Evolutionary conservation across 1,284 basidiomycete species (phyloP).

Genomic region (Exsudoporus floridanus): DNA sequence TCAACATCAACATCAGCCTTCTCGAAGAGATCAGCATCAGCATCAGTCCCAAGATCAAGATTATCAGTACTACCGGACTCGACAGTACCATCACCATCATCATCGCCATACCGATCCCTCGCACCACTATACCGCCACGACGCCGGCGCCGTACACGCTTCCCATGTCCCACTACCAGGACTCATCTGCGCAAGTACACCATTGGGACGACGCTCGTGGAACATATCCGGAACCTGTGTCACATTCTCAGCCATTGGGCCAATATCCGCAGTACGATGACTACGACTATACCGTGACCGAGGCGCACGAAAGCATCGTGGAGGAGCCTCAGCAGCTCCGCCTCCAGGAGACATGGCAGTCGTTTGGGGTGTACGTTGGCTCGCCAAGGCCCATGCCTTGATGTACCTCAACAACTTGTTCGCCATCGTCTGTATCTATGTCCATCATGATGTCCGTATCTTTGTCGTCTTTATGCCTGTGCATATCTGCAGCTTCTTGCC

Average conservation of each 20-base stretch:
- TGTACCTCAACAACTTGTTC: background rate
- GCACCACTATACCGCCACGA: conserved; percentile 22
- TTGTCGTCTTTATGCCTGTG: background rate
- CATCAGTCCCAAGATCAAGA: conserved; percentile 15
- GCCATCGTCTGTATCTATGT: background rate
- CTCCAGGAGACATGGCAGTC: conserved; percentile 60
- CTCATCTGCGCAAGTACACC: conserved; percentile 2
- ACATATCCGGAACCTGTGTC: conserved; percentile 2
- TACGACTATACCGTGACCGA: background rate
- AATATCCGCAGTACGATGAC: conserved; percentile 6
- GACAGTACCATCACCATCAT: conserved; percentile 34
- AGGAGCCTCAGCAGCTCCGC: conserved; percentile 39
- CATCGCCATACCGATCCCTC: conserved; percentile 38
- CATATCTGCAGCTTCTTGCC: background rate
- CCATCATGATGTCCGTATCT: no score
- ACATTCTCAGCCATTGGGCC: background rate
- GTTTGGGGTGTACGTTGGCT: conserved; percentile 52
- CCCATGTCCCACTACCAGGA: conserved; percentile 8
- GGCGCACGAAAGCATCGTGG: background rate
- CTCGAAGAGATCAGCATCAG: no score
- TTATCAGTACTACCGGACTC: conserved; percentile 7
- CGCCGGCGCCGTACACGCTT: conserved; percentile 4
- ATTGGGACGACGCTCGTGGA: conserved; percentile 13
- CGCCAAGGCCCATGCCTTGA: conserved; percentile 17
- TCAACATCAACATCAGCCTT: conserved; percentile 7